Conservation (phyloP, 306 rosid genomes). For the Sesbania bispinosa region DNA sequence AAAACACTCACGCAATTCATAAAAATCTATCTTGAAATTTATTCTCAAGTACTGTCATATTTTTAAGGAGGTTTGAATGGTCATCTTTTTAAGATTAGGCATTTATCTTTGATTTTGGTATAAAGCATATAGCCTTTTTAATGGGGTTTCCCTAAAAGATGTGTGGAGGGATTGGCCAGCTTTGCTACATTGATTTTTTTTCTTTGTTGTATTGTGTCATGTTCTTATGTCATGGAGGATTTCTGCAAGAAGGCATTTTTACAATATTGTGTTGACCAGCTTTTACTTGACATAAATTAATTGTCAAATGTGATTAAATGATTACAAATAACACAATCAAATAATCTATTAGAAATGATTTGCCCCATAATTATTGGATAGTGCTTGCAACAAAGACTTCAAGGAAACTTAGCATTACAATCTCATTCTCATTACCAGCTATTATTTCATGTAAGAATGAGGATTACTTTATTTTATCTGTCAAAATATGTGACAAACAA, state of each 20-base stretch:
- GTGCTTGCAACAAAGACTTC: conserved; percentile 1
- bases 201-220: background rate
- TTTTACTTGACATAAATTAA: background rate
- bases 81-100: background rate
- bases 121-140: background rate
- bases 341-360: background rate
- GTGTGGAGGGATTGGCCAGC: background rate
- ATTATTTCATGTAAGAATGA: conserved; percentile 11
- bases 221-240: background rate
- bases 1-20: background rate
- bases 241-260: background rate
- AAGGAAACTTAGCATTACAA: background rate
- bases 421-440: background rate
- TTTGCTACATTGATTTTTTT: background rate
- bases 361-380: background rate
- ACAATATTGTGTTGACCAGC: background rate
- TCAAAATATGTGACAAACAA: conserved; percentile 22
- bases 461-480: conserved; percentile 23
- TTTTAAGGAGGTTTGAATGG: background rate
- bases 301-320: background rate
- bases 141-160: background rate
- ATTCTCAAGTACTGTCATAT: background rate
- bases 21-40: background rate
- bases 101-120: background rate
- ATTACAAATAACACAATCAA: background rate